These are phyloP conservation scores for Calonectria ilicicola DNA, from an alignment of 2,329 filamentous ascomycete species.

Conservation along the genomic window DNA sequence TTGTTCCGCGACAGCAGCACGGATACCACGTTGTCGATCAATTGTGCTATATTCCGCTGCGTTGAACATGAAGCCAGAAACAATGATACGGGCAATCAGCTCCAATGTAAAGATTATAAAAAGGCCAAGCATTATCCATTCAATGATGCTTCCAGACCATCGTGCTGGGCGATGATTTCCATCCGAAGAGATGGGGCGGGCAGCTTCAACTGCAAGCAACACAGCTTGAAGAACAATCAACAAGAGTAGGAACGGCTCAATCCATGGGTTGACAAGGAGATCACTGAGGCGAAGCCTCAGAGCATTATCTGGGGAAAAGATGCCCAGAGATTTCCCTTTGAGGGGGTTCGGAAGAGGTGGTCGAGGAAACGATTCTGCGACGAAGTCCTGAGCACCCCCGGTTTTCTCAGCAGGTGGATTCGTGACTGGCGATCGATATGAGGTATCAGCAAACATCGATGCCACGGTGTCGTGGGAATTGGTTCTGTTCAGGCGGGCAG, in stretches of 20 bases:
- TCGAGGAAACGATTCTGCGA: constrained; percentile 31
- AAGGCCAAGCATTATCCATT: constrained; percentile 84
- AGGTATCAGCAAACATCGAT: constrained; percentile 59
- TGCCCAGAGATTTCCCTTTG: constrained; percentile 85
- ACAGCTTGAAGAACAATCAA: constrained; percentile 91
- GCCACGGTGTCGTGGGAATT: constrained; percentile 38
- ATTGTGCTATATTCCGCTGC: constrained; percentile 92
- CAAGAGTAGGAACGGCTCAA: constrained; percentile 86
- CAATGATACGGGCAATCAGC: constrained; percentile 83
- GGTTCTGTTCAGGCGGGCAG: constrained; percentile 56
- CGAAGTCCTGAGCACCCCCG: constrained; percentile 34
- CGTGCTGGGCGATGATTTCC: constrained; percentile 68
- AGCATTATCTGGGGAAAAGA: constrained; percentile 84
- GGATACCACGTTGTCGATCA: constrained; percentile 80
- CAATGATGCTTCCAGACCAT: constrained; percentile 78
- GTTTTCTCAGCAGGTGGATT: constrained; percentile 61
- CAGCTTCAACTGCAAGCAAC: constrained; percentile 87
- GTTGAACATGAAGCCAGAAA: constrained; percentile 94
- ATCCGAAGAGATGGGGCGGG: constrained; percentile 74
- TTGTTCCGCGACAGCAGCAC: constrained; percentile 80
- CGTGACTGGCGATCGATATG: constrained; percentile 63
- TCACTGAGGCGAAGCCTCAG: constrained; percentile 83
- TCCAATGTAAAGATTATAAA: constrained; percentile 94
- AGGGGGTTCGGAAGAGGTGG: constrained; percentile 74
- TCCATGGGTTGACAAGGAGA: constrained; percentile 85